These are phyloP conservation scores for Phytophthora chlamydospora DNA, from an alignment of 352 stramenopile species.

Conservation along the genomic window DNA sequence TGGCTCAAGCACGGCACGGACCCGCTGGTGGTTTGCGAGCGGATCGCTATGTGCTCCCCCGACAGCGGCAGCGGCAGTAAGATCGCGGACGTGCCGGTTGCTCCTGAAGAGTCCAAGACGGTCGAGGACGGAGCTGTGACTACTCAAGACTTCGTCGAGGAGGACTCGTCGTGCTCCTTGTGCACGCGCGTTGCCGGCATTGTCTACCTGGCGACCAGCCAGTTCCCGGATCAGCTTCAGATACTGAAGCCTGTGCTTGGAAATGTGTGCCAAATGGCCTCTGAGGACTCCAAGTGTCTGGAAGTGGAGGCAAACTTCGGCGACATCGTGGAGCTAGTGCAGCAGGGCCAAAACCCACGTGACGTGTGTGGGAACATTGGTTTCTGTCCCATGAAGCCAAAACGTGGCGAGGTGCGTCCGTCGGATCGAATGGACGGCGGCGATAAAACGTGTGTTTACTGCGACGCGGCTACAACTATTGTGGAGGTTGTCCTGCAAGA, in stretches of 20 bases:
- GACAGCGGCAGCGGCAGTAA: conserved; percentile 21
- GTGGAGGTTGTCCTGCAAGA: conserved; percentile 56
- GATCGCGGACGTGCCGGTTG: conserved; percentile 1
- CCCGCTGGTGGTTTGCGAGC: conserved; percentile 61
- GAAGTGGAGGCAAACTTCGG: conserved; percentile 61
- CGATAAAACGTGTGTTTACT: conserved; percentile 66
- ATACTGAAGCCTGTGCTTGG: conserved; percentile 49
- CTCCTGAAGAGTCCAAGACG: conserved; percentile 13
- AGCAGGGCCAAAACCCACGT: conserved; percentile 51
- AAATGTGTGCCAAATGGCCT: conserved; percentile 49
- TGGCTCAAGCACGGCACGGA: conserved; percentile 79
- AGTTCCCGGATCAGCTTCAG: conserved; percentile 45
- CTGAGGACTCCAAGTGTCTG: conserved; percentile 52
- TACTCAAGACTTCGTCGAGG: conserved; percentile 7
- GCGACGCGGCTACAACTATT: conserved; percentile 55
- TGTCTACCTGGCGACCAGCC: conserved; percentile 49
- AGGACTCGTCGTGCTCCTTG: conserved; percentile 49
- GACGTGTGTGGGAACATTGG: conserved; percentile 49
- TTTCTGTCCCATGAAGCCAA: conserved; percentile 42
- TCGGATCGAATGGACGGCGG: conserved; percentile 9
- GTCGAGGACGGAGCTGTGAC: conserved; percentile 15
- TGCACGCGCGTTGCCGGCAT: conserved; percentile 48
- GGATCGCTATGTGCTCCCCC: conserved; percentile 65
- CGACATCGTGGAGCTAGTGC: conserved; percentile 54
- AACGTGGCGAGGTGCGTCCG: conserved; percentile 2